Evolutionary conservation across 2,329 filamentous ascomycete species (phyloP).

Genomic region (Zymoseptoria brevis): DNA sequence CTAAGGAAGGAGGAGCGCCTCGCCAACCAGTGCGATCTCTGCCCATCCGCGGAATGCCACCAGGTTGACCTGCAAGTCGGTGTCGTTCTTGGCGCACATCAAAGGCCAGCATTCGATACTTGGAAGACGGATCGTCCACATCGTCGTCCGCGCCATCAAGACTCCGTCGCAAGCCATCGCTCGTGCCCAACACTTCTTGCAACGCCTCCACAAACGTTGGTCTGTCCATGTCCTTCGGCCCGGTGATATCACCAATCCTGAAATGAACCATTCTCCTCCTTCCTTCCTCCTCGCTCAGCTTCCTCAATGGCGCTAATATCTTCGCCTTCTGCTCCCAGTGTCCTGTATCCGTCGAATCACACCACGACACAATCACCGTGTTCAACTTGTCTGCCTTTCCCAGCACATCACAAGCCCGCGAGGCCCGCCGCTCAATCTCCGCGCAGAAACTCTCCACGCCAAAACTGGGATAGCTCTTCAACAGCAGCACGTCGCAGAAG

Average conservation of each 20-base stretch:
- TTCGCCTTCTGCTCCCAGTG: constrained; percentile 23
- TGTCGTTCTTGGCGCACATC: constrained; percentile 21
- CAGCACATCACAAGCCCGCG: constrained; percentile 25
- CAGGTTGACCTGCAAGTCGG: constrained; percentile 5
- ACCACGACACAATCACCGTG: constrained; percentile 25
- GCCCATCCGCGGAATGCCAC: constrained; percentile 4
- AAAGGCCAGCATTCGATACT: constrained; percentile 22
- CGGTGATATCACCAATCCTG: constrained; percentile 21
- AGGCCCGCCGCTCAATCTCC: constrained; percentile 24
- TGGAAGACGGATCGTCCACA: constrained; percentile 7
- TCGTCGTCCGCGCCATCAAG: constrained; percentile 7
- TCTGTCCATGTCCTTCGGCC: constrained; percentile 18
- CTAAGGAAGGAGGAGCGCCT: constrained; percentile 10
- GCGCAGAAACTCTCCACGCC: constrained; percentile 24
- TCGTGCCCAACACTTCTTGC: constrained; percentile 15
- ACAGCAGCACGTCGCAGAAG: constrained; percentile 26
- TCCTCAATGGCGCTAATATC: constrained; percentile 20
- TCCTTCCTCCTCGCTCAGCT: constrained; percentile 7
- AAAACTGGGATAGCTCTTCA: constrained; percentile 27
- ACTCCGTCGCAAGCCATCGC: background rate
- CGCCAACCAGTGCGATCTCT: constrained; percentile 13
- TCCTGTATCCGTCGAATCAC: constrained; percentile 24
- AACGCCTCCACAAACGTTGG: constrained; percentile 17
- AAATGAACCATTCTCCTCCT: constrained; percentile 14
- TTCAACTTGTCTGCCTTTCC: constrained; percentile 16